Evolutionary conservation across 2,329 filamentous ascomycete genomes (phyloP).

Genomic region (Penicillium sp.): DNA sequence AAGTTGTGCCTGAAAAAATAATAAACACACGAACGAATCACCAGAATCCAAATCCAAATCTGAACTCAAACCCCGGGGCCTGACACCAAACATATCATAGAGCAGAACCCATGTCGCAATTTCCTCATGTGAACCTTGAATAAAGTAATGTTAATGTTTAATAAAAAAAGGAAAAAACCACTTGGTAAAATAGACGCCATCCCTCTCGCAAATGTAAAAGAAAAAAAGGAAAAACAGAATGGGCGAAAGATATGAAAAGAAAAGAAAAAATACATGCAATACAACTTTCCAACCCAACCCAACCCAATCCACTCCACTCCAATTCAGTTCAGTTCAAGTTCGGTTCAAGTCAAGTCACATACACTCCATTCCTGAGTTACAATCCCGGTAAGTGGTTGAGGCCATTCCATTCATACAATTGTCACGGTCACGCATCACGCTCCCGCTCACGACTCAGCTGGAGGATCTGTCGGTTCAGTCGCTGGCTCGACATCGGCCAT

Average conservation of each 20-base stretch:
- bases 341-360: no score
- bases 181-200: constrained; percentile 12
- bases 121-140: constrained; percentile 19
- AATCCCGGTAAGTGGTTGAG: no score
- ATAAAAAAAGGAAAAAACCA: background rate
- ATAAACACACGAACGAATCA: no score
- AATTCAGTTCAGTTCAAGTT: background rate
- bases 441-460: constrained; percentile 22
- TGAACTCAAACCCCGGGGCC: no score
- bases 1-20: no score
- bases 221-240: background rate
- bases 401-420: background rate
- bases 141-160: background rate
- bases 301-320: background rate
- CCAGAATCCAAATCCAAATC: no score
- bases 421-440: background rate
- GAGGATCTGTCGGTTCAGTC: constrained; percentile 1
- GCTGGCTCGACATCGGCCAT: constrained; percentile 41
- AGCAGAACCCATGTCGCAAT: no score
- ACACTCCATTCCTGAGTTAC: no score
- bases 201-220: constrained; percentile 1
- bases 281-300: background rate
- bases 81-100: no score
- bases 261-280: background rate
- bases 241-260: background rate